Evolutionary conservation across 345 rosid genomes (phyloP).

Genomic region (Hypericum perforatum): DNA sequence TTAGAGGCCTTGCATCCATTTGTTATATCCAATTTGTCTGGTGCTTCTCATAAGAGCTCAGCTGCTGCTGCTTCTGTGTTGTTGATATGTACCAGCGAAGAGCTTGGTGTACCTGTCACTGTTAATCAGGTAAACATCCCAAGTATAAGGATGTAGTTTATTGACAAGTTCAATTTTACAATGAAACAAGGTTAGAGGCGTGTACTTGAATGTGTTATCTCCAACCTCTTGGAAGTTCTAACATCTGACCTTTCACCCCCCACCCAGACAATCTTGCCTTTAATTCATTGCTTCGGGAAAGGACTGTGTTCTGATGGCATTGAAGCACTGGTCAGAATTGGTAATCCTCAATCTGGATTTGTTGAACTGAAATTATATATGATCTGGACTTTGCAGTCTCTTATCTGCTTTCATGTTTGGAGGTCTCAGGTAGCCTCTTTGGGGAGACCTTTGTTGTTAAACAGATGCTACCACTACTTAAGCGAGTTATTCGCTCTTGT

Average conservation of each 20-base stretch:
- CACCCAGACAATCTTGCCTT: slow-evolving; percentile 75
- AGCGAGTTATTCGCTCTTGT: slow-evolving; percentile 56
- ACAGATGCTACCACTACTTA: slow-evolving; percentile 86
- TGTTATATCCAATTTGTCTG: slow-evolving; percentile 68
- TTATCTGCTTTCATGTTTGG: slow-evolving; percentile 16
- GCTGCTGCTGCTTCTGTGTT: slow-evolving; percentile 89
- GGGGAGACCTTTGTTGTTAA: slow-evolving; percentile 60
- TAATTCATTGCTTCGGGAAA: slow-evolving; percentile 86
- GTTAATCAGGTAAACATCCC: slow-evolving; percentile 57
- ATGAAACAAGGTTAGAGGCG: too few relatives aligned
- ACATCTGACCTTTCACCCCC: slow-evolving; percentile 15
- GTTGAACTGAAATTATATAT: slow-evolving; percentile 16
- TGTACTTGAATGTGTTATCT: slow-evolving; percentile 2
- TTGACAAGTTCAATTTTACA: too few relatives aligned
- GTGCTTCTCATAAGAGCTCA: slow-evolving; percentile 64
- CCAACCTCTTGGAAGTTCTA: slow-evolving; percentile 9
- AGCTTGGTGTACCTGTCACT: slow-evolving; percentile 81
- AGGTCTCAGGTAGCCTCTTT: slow-evolving; percentile 67
- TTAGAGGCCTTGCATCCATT: slow-evolving; percentile 65
- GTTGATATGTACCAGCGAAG: slow-evolving; percentile 85
- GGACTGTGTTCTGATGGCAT: slow-evolving; percentile 85
- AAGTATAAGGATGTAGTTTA: too few relatives aligned
- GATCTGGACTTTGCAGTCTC: slow-evolving; percentile 15
- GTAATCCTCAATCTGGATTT: slow-evolving; percentile 43
- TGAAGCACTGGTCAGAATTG: slow-evolving; percentile 86